Base-by-base conservation (phyloP, 2,329 filamentous ascomycete genomes). In the Sporothrix humicola region DNA sequence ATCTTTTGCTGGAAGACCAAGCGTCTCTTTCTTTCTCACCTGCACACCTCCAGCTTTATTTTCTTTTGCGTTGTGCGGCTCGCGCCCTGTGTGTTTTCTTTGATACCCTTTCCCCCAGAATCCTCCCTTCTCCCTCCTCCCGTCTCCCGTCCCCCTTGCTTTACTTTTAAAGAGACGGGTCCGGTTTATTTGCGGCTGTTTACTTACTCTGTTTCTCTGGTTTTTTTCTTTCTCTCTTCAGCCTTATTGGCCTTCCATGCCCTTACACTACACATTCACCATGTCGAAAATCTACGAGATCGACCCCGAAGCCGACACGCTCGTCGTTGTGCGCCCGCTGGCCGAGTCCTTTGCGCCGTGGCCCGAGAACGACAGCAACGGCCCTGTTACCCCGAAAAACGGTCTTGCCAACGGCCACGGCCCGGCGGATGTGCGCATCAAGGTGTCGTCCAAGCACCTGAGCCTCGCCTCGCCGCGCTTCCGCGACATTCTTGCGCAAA, bases 391-490 rank as follows among this genome's bases (percentile, higher is more conserved):
- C 7, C n/a, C 59, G 59, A 65, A 17, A 3, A 23, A 56, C n/a
- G 3, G 23, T 10, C 52, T 26, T 9, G 13, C 58, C 58, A 61
- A 63, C 59, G 59, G 59, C 37, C 17, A 63, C 59, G 8, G 31
- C 37, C 70, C 66, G 6, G 71, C 76, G 0, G 79, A 79, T 2
- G 75, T 81, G 66, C 79, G 79, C 73, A 78, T 82, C 79, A 82
- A 82, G 72, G 78, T 79, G 15, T 83, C 81, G 1, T 81, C 81
- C 1, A 79, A 78, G 71, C 82, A 83, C 72, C 77, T 83, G n/a
- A 77, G 76, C 23, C 77, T 82, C 6, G 81, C 81, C 0, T 83
- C 82, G 9, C 74, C 76, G 26, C 73, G 74, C 4, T 78, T 80
- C 71, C 76, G 69, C 63, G 79, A 77, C 75, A 79, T 73, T 9